These are phyloP conservation scores for Neocallimastix lanati DNA, from an alignment of 192 early-diverging fungal genomes.

Conservation along the genomic window DNA sequence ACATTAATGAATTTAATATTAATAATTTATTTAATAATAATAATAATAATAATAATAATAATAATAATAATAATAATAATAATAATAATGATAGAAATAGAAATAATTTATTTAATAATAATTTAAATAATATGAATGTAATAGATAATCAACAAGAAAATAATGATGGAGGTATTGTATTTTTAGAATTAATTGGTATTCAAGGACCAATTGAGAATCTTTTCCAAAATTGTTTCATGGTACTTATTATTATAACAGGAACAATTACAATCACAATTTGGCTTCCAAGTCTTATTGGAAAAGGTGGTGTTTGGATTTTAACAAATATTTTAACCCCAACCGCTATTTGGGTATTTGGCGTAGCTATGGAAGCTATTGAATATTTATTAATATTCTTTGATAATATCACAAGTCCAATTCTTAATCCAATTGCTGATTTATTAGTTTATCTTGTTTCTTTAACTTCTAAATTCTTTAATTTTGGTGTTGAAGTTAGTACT, in stretches of 20 bases:
- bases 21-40: background rate
- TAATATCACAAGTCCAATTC: background rate
- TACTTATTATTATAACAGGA: slow-evolving; percentile 48
- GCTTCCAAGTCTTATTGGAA: background rate
- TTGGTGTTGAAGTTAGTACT: background rate
- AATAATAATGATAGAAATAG: too few species aligned
- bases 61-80: background rate
- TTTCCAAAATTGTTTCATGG: slow-evolving; percentile 62
- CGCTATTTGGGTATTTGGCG: slow-evolving; percentile 31
- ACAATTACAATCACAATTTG: slow-evolving; percentile 20
- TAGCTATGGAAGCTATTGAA: slow-evolving; percentile 55
- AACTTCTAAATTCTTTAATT: background rate
- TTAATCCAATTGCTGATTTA: slow-evolving; percentile 1
- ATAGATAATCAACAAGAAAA: background rate
- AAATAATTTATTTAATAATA: background rate
- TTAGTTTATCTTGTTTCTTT: slow-evolving; percentile 4
- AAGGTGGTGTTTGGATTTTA: slow-evolving; percentile 54
- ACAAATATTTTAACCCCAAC: slow-evolving; percentile 26
- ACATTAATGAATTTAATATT: background rate
- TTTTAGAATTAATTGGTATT: slow-evolving; percentile 77
- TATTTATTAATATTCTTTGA: slow-evolving; percentile 18
- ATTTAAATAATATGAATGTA: background rate
- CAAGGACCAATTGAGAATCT: slow-evolving; percentile 64
- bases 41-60: background rate
- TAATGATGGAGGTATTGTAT: slow-evolving; percentile 8